Evolutionary conservation across 768 basidiomycete species (phyloP).

Genomic region (Lentinus brumalis): DNA sequence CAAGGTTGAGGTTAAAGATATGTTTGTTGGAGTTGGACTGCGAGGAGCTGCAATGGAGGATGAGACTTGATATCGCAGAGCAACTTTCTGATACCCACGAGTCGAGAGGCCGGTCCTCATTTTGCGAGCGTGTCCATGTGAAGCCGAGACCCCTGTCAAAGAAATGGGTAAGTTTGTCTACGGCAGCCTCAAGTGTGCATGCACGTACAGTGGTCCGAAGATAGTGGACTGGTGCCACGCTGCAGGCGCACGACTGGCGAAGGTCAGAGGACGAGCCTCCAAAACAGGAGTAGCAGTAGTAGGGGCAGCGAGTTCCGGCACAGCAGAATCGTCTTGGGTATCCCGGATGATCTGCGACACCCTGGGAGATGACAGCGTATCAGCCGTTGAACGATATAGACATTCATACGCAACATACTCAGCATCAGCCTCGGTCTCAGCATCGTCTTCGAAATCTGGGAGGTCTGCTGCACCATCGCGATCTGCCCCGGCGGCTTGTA

Average conservation of each 20-base stretch:
- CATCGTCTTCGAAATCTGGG: conserved; percentile 60
- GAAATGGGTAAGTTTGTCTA: conserved; percentile 4
- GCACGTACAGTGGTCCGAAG: conserved; percentile 63
- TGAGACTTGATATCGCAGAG: neutral
- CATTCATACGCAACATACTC: neutral
- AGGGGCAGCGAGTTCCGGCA: conserved; percentile 13
- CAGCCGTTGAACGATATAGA: neutral
- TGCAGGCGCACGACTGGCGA: conserved; percentile 11
- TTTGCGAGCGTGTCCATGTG: neutral
- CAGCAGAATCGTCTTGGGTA: neutral
- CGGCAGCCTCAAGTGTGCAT: neutral
- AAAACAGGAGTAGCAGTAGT: conserved; percentile 10
- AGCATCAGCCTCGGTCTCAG: conserved; percentile 21
- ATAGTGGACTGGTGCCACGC: conserved; percentile 59
- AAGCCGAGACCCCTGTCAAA: conserved; percentile 38
- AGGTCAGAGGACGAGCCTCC: conserved; percentile 9
- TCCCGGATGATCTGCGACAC: neutral
- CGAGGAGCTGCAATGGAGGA: conserved; percentile 21
- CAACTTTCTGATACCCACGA: neutral
- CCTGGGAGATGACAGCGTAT: neutral
- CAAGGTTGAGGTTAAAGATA: conserved; percentile 50
- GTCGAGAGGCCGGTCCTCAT: neutral
- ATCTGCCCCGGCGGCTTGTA: conserved; percentile 52
- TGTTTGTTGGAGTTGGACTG: conserved; percentile 24
- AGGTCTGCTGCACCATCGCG: conserved; percentile 41